Percentiles rank a stretch among this genome's conserved stretches.
These are phyloP conservation scores for Prunus armeniaca DNA, from an alignment of 306 rosid genomes.

Conservation along the genomic window DNA sequence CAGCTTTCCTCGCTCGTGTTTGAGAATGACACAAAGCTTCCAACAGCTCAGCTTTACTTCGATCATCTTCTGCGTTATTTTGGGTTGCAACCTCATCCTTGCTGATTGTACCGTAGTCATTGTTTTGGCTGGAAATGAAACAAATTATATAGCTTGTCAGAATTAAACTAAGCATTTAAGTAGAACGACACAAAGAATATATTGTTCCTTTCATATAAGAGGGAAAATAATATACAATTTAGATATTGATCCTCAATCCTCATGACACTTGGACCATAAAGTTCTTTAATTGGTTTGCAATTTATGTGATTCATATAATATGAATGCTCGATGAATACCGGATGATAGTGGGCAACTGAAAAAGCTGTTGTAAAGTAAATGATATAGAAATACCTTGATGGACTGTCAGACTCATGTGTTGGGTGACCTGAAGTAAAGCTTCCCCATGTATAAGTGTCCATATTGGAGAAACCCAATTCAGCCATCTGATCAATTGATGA, in stretches of 20 bases:
- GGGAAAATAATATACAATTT: background rate
- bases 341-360: background rate
- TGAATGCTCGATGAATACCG: background rate
- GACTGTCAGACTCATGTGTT: conserved; percentile 37
- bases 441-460: conserved; percentile 35
- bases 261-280: background rate
- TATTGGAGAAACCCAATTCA: conserved; percentile 33
- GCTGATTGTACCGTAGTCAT: conserved; percentile 31
- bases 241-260: background rate
- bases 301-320: background rate
- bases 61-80: conserved; percentile 13
- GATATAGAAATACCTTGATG: conserved; percentile 42
- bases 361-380: conserved; percentile 9
- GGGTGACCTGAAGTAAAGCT: conserved; percentile 38
- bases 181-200: no score
- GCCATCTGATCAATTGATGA: conserved; percentile 45
- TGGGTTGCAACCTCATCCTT: conserved; percentile 20
- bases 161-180: background rate
- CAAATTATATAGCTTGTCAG: background rate
- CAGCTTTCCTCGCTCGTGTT: conserved; percentile 91
- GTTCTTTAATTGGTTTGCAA: background rate
- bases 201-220: background rate
- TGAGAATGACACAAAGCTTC: conserved; percentile 89
- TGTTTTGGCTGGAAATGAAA: conserved; percentile 37
- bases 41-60: conserved; percentile 61